Conservation (phyloP, 148 eudicot species). For the Camellia granthamiana region DNA sequence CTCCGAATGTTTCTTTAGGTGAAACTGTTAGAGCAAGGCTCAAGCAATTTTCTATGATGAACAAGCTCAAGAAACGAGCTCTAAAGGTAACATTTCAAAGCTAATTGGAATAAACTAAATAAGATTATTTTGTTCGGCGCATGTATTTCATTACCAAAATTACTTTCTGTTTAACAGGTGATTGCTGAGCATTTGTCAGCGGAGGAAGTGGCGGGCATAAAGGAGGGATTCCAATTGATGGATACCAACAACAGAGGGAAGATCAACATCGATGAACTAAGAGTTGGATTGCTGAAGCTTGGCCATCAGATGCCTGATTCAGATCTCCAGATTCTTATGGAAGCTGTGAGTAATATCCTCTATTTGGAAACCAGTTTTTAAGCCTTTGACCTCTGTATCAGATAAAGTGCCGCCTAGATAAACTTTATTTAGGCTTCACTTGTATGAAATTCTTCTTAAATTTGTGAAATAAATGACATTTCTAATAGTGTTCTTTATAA, state of each 20-base stretch:
- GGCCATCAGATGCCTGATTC: conserved; percentile 43
- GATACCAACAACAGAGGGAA: conserved; percentile 42
- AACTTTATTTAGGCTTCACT: background rate
- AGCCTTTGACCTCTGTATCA: background rate
- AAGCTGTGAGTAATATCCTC: conserved; percentile 31
- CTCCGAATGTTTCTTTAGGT: conserved; percentile 37
- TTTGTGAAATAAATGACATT: background rate
- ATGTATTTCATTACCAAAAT: background rate
- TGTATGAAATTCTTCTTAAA: background rate
- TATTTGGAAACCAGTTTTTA: too few species aligned
- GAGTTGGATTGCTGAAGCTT: conserved; percentile 37
- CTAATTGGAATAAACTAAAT: background rate
- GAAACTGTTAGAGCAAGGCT: conserved; percentile 37
- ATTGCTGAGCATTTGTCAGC: conserved; percentile 48
- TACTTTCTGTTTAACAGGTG: conserved; percentile 23
- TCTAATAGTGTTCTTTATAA: too few species aligned
- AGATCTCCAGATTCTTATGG: conserved; percentile 43
- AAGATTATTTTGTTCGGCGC: background rate
- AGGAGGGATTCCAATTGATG: conserved; percentile 43
- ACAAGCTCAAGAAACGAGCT: conserved; percentile 41
- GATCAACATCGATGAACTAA: conserved; percentile 37
- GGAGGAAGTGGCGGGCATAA: conserved; percentile 46
- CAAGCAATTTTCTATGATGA: conserved; percentile 38
- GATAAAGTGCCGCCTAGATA: background rate
- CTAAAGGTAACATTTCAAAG: conserved; percentile 25